phyloP scores from a whole-genome alignment of 345 rosid genomes.

The Aquilaria sinensis region DNA sequence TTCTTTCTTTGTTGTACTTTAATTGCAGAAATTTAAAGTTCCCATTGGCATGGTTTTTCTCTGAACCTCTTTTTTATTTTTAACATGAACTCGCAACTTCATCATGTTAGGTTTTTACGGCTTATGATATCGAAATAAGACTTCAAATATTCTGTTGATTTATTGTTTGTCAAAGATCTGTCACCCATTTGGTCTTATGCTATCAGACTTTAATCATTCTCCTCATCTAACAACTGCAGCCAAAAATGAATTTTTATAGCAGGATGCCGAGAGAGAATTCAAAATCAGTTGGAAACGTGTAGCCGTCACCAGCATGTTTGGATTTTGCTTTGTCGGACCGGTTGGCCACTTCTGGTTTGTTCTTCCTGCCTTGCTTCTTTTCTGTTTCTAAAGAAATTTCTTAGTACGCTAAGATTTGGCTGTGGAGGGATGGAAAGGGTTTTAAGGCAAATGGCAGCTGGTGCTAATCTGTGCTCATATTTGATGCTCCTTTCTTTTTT shows the following conservation, averaged over 20 bases:
- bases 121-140: neutral
- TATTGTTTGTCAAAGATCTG: neutral
- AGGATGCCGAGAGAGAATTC: slow-evolving; percentile 51
- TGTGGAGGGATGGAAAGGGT: too few species aligned
- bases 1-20: too few species aligned
- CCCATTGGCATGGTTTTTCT: too few species aligned
- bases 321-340: slow-evolving; percentile 81
- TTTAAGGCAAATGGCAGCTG: too few species aligned
- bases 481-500: too few species aligned
- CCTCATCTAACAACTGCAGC: slow-evolving; percentile 12
- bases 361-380: slow-evolving; percentile 6
- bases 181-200: too few species aligned
- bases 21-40: too few species aligned
- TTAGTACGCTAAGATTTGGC: too few species aligned
- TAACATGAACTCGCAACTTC: too few species aligned
- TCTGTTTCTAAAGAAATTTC: neutral
- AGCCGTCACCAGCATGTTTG: slow-evolving; percentile 67
- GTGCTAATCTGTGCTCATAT: too few species aligned
- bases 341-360: slow-evolving; percentile 83
- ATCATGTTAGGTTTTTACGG: neutral
- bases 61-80: too few species aligned
- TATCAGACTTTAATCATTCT: neutral
- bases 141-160: slow-evolving; percentile 7
- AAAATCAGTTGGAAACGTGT: slow-evolving; percentile 73
- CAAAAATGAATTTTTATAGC: slow-evolving; percentile 14